Percentiles rank a stretch among this genome's conserved stretches.
Evolutionary conservation across 768 basidiomycete species (phyloP).

Genomic region (Tricholoma saponaceum): DNA sequence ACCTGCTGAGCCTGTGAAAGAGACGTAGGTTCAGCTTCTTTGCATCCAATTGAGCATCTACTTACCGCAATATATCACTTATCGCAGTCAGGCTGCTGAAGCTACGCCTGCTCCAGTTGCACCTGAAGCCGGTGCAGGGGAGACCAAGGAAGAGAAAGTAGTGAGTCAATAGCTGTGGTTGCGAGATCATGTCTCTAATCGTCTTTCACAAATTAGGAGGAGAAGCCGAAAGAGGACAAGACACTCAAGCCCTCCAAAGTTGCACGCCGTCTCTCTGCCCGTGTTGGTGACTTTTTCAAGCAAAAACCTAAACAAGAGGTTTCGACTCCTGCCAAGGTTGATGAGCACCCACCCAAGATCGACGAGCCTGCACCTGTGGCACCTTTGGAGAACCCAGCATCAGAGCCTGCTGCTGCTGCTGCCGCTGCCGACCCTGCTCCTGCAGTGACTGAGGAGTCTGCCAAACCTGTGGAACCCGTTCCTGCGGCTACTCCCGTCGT

Average conservation of each 20-base stretch:
- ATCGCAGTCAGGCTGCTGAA: conserved; percentile 37
- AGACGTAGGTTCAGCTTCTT: conserved; percentile 45
- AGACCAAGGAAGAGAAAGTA: conserved; percentile 63
- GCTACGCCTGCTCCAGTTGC: conserved; percentile 31
- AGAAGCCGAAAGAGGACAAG: conserved; percentile 50
- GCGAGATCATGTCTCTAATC: neutral
- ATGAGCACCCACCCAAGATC: conserved; percentile 86
- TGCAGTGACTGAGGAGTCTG: conserved; percentile 25
- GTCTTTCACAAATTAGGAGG: conserved; percentile 27
- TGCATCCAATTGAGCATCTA: neutral
- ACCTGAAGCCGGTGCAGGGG: conserved; percentile 33
- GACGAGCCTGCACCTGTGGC: conserved; percentile 80
- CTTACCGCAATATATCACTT: neutral
- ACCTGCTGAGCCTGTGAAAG: conserved; percentile 51
- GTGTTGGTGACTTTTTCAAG: conserved; percentile 83
- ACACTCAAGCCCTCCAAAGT: conserved; percentile 55
- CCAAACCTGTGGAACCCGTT: conserved; percentile 37
- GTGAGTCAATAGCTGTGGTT: conserved; percentile 26
- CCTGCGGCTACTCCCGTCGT: conserved; percentile 64
- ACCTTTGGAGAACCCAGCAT: conserved; percentile 77
- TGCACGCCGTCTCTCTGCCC: conserved; percentile 78
- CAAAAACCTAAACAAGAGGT: conserved; percentile 63
- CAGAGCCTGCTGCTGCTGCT: conserved; percentile 36
- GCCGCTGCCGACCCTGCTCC: conserved; percentile 30
- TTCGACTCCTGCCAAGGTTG: conserved; percentile 71